Evolutionary conservation across 164 flowering plant genomes (phyloP).

Genomic region (Vitis riparia): DNA sequence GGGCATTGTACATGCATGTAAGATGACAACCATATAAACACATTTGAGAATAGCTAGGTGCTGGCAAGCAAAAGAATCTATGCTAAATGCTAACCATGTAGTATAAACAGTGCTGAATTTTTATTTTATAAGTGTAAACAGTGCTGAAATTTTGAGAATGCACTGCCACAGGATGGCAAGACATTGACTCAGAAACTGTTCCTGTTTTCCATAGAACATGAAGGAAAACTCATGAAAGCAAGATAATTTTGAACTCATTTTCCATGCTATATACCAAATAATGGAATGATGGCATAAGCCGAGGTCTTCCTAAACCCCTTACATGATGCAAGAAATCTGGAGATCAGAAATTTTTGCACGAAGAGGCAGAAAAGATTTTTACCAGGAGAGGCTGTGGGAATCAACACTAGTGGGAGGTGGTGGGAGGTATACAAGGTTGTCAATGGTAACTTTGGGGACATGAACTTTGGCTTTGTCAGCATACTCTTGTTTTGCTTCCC

Average conservation of each 20-base stretch:
- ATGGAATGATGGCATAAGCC: no score
- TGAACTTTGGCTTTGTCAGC: conserved; percentile 45
- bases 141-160: not conserved
- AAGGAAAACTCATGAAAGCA: no score
- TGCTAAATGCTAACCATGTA: not conserved
- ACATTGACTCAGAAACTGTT: no score
- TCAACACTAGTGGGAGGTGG: conserved; percentile 47
- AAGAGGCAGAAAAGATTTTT: conserved; percentile 3
- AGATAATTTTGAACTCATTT: no score
- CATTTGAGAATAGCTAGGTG: not conserved
- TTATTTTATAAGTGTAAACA: not conserved
- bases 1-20: no score
- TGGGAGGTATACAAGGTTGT: conserved; percentile 52
- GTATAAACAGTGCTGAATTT: not conserved
- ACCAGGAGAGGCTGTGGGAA: conserved; percentile 55
- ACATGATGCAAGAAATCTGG: not conserved
- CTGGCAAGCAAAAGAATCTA: not conserved
- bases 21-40: no score
- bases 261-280: no score
- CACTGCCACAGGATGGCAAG: no score
- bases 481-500: conserved; percentile 49
- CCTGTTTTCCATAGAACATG: no score
- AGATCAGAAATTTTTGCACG: not conserved
- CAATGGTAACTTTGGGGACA: conserved; percentile 41
- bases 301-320: no score